Evolutionary conservation across 805 yeast species (phyloP).

Genomic region (Ogataea wickerhamii): DNA sequence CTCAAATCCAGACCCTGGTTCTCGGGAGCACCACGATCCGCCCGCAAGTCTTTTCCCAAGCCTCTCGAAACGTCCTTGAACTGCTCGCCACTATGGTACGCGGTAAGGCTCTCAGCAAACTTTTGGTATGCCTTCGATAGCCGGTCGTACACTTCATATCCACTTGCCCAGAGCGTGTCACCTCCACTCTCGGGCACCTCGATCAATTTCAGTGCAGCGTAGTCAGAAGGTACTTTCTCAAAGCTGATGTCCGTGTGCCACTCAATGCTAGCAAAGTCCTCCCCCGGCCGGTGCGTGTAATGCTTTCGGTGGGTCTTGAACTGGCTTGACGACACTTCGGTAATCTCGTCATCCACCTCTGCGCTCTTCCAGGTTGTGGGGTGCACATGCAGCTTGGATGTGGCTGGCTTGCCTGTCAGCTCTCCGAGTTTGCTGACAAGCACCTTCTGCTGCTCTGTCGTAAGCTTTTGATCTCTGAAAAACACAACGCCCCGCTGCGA

Average conservation of each 20-base stretch:
- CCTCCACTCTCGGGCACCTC: constrained; percentile 49
- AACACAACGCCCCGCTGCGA: constrained; percentile 3
- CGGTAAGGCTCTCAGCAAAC: constrained; percentile 42
- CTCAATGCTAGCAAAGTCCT: not conserved
- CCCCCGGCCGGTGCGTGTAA: not conserved
- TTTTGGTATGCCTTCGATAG: constrained; percentile 46
- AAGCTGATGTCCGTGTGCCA: constrained; percentile 56
- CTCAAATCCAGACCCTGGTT: constrained; percentile 11
- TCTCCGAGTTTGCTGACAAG: constrained; percentile 1
- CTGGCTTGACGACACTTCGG: not conserved
- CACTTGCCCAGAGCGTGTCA: constrained; percentile 52
- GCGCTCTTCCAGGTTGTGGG: constrained; percentile 1
- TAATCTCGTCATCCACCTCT: constrained; percentile 2
- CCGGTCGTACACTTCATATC: constrained; percentile 53
- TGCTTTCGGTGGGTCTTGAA: not conserved
- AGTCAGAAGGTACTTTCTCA: constrained; percentile 53
- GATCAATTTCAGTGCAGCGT: constrained; percentile 50
- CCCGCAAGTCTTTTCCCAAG: not conserved
- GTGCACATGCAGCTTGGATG: constrained; percentile 1
- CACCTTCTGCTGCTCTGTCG: not conserved
- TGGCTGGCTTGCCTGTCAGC: constrained; percentile 2
- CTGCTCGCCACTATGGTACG: constrained; percentile 43
- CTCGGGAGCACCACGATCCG: constrained; percentile 3
- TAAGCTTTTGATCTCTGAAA: constrained; percentile 1
- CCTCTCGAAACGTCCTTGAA: constrained; percentile 34